Evolutionary conservation across 306 rosid genomes (phyloP).

Genomic region (Alnus rubra): DNA sequence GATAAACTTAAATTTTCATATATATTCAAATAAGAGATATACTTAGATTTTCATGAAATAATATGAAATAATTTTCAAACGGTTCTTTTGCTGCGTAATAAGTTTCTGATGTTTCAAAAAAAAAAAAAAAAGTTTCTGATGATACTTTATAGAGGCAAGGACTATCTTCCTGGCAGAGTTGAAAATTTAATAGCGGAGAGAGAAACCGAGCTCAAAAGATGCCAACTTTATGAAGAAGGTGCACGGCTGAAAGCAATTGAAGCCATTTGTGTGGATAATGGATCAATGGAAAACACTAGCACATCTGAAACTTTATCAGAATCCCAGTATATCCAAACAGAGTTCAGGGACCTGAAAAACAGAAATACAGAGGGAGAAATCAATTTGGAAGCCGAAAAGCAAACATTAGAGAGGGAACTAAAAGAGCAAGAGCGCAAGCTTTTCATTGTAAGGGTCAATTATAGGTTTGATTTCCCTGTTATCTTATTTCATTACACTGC

Average conservation of each 20-base stretch:
- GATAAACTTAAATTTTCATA: too few species aligned
- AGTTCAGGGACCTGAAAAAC: conserved; percentile 30
- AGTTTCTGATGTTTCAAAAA: conserved; percentile 61
- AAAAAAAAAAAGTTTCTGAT: conserved; percentile 70
- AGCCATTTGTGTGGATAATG: conserved; percentile 41
- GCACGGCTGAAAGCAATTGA: conserved; percentile 58
- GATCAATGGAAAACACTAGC: conserved; percentile 32
- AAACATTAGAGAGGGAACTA: conserved; percentile 50
- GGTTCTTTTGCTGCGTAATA: conserved; percentile 71
- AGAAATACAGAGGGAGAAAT: conserved; percentile 36
- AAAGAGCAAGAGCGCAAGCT: conserved; percentile 53
- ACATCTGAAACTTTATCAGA: conserved; percentile 72
- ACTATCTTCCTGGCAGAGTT: conserved; percentile 67
- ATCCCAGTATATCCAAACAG: conserved; percentile 47
- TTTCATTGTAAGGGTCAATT: conserved; percentile 57
- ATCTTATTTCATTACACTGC: conserved; percentile 9
- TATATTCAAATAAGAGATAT: too few species aligned
- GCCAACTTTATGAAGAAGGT: conserved; percentile 62
- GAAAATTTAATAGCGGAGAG: conserved; percentile 56
- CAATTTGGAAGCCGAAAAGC: conserved; percentile 63
- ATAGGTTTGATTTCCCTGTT: conserved; percentile 19
- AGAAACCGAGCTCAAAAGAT: conserved; percentile 62
- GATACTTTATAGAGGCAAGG: conserved; percentile 80
- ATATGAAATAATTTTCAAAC: too few species aligned
- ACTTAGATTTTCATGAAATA: too few species aligned